These are phyloP conservation scores for Aspergillus ustus DNA, from an alignment of 2,329 filamentous ascomycete species.

Conservation along the genomic window DNA sequence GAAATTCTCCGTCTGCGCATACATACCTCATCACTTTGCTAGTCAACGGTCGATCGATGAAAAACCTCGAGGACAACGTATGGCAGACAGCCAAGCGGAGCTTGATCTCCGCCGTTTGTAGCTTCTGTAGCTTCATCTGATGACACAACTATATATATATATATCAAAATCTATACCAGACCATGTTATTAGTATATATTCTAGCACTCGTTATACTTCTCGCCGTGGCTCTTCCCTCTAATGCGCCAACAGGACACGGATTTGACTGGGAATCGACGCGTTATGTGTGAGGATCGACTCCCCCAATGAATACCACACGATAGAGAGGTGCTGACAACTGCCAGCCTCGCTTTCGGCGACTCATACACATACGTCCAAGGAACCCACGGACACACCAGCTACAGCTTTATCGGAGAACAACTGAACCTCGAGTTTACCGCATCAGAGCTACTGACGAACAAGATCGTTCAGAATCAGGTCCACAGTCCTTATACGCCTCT, in stretches of 20 bases:
- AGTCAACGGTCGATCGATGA: too few relatives aligned
- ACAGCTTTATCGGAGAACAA: conserved; percentile 60
- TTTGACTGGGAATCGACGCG: conserved; percentile 24
- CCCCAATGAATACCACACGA: conserved; percentile 12
- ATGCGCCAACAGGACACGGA: not conserved
- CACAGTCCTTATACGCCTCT: too few relatives aligned
- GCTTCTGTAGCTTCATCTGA: not conserved
- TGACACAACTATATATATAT: not conserved
- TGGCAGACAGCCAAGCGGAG: not conserved
- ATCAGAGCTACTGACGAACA: conserved; percentile 49
- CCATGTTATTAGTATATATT: not conserved
- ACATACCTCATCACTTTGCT: too few relatives aligned
- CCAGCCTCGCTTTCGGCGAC: conserved; percentile 37
- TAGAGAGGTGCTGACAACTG: not conserved
- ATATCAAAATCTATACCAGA: not conserved
- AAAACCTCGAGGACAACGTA: not conserved
- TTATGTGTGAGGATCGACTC: conserved; percentile 22
- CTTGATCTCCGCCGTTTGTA: not conserved
- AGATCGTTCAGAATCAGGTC: conserved; percentile 56
- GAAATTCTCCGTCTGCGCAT: conserved; percentile 19
- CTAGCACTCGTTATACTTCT: conserved; percentile 15
- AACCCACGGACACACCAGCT: conserved; percentile 55
- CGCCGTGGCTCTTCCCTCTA: conserved; percentile 6
- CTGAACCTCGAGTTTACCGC: conserved; percentile 54
- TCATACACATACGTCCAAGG: conserved; percentile 57